Percentiles rank a stretch among this genome's conserved stretches.
Evolutionary conservation across 2,329 filamentous ascomycete species (phyloP).

Genomic region (Colletotrichum abscissum): DNA sequence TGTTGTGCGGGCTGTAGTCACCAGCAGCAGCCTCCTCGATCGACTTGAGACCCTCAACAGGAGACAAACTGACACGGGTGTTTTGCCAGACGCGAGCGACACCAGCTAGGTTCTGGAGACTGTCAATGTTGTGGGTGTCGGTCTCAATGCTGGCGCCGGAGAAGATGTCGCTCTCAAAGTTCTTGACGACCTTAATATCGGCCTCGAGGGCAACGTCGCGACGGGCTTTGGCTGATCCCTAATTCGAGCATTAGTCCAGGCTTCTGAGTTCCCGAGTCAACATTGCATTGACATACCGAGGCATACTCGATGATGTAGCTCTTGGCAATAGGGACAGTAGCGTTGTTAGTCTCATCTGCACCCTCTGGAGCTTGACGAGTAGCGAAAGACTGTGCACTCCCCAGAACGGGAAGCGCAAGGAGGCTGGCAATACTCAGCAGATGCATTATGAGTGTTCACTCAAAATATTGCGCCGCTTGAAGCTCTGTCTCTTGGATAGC

Average conservation of each 20-base stretch:
- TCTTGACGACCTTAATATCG: conserved; percentile 28
- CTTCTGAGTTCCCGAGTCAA: not conserved
- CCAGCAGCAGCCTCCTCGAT: conserved; percentile 36
- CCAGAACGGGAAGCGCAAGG: conserved; percentile 22
- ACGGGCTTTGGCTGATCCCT: conserved; percentile 29
- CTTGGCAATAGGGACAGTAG: conserved; percentile 26
- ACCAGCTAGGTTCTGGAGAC: conserved; percentile 44
- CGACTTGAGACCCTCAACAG: not conserved
- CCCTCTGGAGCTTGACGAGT: conserved; percentile 16
- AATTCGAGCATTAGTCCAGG: not conserved
- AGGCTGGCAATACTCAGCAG: conserved; percentile 4
- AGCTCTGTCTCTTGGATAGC: not conserved
- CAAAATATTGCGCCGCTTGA: not conserved
- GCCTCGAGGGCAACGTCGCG: conserved; percentile 10
- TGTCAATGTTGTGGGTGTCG: conserved; percentile 46
- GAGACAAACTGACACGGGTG: conserved; percentile 11
- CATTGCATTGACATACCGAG: not conserved
- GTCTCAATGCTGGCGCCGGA: conserved; percentile 48
- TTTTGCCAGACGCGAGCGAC: conserved; percentile 50
- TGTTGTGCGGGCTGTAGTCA: conserved; percentile 49
- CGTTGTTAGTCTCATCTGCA: conserved; percentile 11
- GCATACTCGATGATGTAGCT: conserved; percentile 36
- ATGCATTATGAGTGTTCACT: conserved; percentile 4
- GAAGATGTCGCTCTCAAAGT: conserved; percentile 44
- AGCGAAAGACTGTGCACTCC: not conserved